Evolutionary conservation across 192 early-diverging fungal genomes (phyloP).

Genomic region (Gigaspora rosea): DNA sequence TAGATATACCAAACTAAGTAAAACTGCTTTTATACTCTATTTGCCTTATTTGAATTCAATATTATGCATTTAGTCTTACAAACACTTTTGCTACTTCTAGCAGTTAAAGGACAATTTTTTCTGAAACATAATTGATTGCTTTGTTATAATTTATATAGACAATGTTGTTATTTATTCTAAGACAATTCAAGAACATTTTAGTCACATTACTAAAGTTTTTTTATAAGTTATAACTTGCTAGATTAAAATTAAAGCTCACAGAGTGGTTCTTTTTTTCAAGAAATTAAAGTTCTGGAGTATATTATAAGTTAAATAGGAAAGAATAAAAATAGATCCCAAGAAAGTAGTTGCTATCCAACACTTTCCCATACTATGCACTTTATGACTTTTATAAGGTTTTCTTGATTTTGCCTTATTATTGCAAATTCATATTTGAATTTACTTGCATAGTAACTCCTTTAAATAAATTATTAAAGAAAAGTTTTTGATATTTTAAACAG

Average conservation of each 20-base stretch:
- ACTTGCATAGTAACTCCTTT: background rate
- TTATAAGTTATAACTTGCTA: background rate
- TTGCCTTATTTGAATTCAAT: slow-evolving; percentile 33
- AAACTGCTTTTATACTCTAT: slow-evolving; percentile 26
- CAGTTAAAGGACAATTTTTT: too few relatives aligned
- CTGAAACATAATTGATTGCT: background rate
- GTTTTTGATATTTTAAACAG: background rate
- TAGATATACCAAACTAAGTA: slow-evolving; percentile 20
- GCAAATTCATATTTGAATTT: background rate
- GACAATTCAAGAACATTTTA: background rate
- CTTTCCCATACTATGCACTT: background rate
- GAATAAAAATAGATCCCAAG: background rate
- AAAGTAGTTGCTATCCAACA: background rate
- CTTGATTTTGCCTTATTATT: background rate
- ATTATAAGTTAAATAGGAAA: background rate
- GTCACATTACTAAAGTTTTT: background rate
- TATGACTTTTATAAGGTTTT: background rate
- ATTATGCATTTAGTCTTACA: slow-evolving; percentile 36
- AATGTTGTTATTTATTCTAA: background rate
- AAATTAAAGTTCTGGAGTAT: background rate
- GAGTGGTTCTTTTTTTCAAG: too few relatives aligned
- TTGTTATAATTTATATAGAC: background rate
- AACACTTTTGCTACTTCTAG: slow-evolving; percentile 23
- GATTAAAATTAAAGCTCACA: background rate
- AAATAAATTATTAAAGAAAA: background rate